phyloP scores from a whole-genome alignment of 768 basidiomycete species.

The Auricularia heimuer region DNA sequence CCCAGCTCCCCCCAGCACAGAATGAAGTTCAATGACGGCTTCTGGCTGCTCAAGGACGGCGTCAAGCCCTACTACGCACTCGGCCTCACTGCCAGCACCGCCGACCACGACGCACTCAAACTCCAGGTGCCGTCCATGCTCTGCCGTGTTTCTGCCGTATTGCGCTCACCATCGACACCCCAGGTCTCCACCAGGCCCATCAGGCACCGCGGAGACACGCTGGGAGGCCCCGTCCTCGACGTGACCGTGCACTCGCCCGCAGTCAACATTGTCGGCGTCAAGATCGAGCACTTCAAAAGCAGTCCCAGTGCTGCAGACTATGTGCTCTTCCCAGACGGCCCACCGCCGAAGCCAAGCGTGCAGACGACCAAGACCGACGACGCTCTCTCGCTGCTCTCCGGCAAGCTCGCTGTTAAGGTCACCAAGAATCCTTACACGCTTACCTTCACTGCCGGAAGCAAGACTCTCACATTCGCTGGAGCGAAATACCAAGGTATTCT shows the following conservation, averaged over 20 bases:
- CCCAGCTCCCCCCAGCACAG: not conserved
- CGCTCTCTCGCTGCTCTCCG: slow-evolving; percentile 30
- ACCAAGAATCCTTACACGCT: slow-evolving; percentile 52
- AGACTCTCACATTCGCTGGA: slow-evolving; percentile 11
- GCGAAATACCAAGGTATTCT: slow-evolving; percentile 10
- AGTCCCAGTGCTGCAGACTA: slow-evolving; percentile 31
- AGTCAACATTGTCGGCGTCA: slow-evolving; percentile 23
- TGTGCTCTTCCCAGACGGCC: slow-evolving; percentile 50
- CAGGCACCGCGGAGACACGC: slow-evolving; percentile 20
- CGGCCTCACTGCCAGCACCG: slow-evolving; percentile 43
- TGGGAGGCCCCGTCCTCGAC: slow-evolving; percentile 22
- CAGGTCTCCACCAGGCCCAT: slow-evolving; percentile 14
- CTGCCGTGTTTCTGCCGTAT: slow-evolving; percentile 25
- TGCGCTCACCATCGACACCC: slow-evolving; percentile 3
- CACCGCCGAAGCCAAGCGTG: slow-evolving; percentile 35
- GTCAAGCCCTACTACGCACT: slow-evolving; percentile 52
- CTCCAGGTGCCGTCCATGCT: slow-evolving; percentile 49
- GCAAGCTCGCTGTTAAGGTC: slow-evolving; percentile 44
- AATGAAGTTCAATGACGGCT: slow-evolving; percentile 70
- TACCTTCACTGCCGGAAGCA: slow-evolving; percentile 25
- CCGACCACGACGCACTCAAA: slow-evolving; percentile 39
- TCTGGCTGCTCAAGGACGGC: slow-evolving; percentile 57
- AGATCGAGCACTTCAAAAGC: slow-evolving; percentile 13
- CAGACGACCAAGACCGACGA: slow-evolving; percentile 23
- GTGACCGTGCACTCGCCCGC: slow-evolving; percentile 19